Conservation (phyloP, 768 basidiomycete genomes). For the Sporobolomyces pararoseus region DNA sequence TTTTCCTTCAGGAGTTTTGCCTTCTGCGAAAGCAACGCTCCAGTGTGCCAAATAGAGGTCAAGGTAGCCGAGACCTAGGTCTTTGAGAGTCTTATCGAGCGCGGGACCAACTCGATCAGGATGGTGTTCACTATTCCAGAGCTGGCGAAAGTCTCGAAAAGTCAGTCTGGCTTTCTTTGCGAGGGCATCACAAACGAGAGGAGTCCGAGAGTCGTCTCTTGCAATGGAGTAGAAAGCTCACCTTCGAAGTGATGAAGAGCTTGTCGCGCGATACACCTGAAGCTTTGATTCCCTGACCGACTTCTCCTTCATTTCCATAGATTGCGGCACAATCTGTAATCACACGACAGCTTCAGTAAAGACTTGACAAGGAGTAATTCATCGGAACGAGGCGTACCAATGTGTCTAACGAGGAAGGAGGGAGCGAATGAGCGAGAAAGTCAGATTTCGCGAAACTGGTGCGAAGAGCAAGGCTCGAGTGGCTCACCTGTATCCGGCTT, state of each 20-base stretch:
- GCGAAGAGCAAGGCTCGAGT: no score
- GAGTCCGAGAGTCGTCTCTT: no score
- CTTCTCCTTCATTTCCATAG: constrained; percentile 74
- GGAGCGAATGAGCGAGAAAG: neutral
- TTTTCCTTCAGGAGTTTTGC: constrained; percentile 3
- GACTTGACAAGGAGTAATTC: constrained; percentile 54
- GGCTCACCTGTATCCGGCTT: constrained; percentile 59
- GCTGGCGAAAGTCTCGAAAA: constrained; percentile 51
- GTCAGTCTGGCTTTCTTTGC: neutral
- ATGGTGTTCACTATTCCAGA: constrained; percentile 73
- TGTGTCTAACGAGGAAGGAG: constrained; percentile 7
- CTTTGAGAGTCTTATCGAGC: constrained; percentile 67
- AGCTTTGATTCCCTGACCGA: constrained; percentile 56
- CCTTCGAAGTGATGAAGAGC: constrained; percentile 60
- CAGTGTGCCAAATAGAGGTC: constrained; percentile 78
- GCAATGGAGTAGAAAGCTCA: neutral
- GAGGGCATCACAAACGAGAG: no score
- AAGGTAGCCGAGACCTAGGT: constrained; percentile 69
- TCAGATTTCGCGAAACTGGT: no score
- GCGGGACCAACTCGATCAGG: constrained; percentile 65
- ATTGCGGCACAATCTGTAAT: constrained; percentile 59
- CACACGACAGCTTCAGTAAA: neutral
- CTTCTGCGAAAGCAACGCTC: constrained; percentile 63
- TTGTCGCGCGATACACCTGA: constrained; percentile 73
- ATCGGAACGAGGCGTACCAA: constrained; percentile 44